Conservation (phyloP, 176 grass and related monocot species). For the Alopecurus myosuroides region DNA sequence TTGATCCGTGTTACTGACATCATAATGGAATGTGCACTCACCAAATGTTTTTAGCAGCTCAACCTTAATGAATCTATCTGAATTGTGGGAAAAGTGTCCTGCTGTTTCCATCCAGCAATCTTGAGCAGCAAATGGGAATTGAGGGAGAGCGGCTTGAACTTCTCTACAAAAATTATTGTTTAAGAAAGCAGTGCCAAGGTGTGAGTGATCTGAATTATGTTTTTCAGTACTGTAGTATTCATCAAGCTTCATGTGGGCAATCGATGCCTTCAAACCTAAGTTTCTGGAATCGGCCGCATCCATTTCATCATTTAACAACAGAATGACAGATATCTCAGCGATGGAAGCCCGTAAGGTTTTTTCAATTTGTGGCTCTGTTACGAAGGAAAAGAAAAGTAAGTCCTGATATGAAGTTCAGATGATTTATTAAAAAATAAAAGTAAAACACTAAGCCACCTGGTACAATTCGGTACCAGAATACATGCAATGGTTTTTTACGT, state of each 20-base stretch:
- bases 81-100: constrained; percentile 24
- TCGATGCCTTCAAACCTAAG: constrained; percentile 52
- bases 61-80: constrained; percentile 52
- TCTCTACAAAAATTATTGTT: constrained; percentile 58
- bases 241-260: constrained; percentile 61
- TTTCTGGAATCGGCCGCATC: constrained; percentile 72
- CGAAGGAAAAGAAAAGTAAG: constrained; percentile 35
- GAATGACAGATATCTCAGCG: constrained; percentile 63
- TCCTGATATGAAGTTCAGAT: constrained; percentile 15
- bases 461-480: constrained; percentile 2
- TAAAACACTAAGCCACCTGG: not conserved
- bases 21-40: constrained; percentile 52
- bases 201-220: constrained; percentile 20
- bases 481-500: not conserved
- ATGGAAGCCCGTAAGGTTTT: constrained; percentile 67
- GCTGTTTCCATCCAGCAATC: constrained; percentile 30
- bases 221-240: constrained; percentile 54
- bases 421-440: not conserved
- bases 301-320: no score
- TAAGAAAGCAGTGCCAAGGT: constrained; percentile 45
- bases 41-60: constrained; percentile 79
- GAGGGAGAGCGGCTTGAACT: constrained; percentile 74
- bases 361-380: constrained; percentile 69
- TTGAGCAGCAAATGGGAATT: constrained; percentile 38
- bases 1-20: constrained; percentile 57